phyloP scores from a whole-genome alignment of 768 basidiomycete species.

The Mycena olivaceomarginata region DNA sequence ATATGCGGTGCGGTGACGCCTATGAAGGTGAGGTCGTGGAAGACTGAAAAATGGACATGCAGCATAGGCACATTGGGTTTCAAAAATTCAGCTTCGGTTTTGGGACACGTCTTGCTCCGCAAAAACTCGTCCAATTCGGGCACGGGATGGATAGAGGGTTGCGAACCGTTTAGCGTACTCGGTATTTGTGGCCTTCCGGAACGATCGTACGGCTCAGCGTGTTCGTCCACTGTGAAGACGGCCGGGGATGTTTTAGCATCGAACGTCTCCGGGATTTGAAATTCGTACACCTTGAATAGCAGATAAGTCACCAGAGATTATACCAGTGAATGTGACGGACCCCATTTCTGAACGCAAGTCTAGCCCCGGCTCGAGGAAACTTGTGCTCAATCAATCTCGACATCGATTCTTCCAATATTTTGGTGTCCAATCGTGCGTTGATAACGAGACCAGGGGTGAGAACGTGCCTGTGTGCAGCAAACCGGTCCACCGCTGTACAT shows the following conservation, averaged over 20 bases:
- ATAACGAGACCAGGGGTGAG: constrained; percentile 35
- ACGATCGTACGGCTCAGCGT: constrained; percentile 20
- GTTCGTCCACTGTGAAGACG: constrained; percentile 21
- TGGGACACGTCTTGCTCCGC: neutral
- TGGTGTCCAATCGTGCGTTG: constrained; percentile 20
- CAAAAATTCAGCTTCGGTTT: neutral
- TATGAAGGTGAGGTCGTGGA: constrained; percentile 34
- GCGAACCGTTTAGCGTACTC: neutral
- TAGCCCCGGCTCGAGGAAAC: constrained; percentile 37
- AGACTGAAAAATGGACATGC: constrained; percentile 25
- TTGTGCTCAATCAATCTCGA: constrained; percentile 15
- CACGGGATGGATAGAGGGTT: neutral
- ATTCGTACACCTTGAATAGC: constrained; percentile 24
- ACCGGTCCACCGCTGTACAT: constrained; percentile 26
- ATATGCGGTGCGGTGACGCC: constrained; percentile 27
- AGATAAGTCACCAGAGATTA: neutral
- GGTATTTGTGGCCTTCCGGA: neutral
- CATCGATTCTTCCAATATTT: constrained; percentile 21
- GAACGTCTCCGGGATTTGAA: constrained; percentile 26
- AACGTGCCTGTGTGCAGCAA: neutral
- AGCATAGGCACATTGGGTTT: constrained; percentile 9
- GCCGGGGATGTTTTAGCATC: neutral
- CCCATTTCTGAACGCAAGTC: constrained; percentile 28
- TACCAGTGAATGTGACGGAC: neutral
- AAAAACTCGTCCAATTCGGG: constrained; percentile 1